Base-by-base conservation (phyloP, 768 basidiomycete species). In the Naematelia encephala region DNA sequence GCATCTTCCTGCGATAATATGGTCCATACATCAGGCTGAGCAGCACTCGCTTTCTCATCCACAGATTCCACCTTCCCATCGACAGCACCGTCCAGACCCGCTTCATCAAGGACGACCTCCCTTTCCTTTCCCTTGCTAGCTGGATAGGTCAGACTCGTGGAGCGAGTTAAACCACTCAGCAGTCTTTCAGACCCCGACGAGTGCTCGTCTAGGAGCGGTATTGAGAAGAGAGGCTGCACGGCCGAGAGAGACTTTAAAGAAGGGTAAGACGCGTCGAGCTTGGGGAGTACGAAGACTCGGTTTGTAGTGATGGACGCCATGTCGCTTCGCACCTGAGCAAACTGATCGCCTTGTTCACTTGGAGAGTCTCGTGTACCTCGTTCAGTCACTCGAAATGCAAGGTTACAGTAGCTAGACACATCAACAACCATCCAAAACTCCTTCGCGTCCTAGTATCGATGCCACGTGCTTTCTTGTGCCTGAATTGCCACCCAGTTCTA, bases 131-230 rank as follows among this genome's bases (percentile, higher is more conserved):
- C 50, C 2, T 42, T 43, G 14, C 23, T 25, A 52, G 51, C 16
- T 30, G 51, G 3, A 16, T 28, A 16, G 14, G 11, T 51, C 19
- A 27, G 12, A 16, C 5, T 5, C 22, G 50, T 5, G 13, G 19
- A 25, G 19, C 11, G 19, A 27, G 12, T 19, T 12, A 51, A 10
- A 27, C n/a, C 50, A 8, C 16, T 16, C 42, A 70, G 29, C 43
- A 70, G 50, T 22, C 69, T 57, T 19, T 67, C 64, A 12, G 61
- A 51, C 25, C 62, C 62, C 4, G 64, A 51, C 21, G 58, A 56
- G 55, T 62, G 51, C 16, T 71, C 64, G 29, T 66, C 67, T 34
- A 68, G 45, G 5, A 26, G 16, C 3, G 69, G 69, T 8, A 70
- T 54, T 22, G 52, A 45, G 48, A 70, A 70, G 4, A 39, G 42